Conservation (phyloP, 352 stramenopile species). For the Thraustochytrium striatum region DNA sequence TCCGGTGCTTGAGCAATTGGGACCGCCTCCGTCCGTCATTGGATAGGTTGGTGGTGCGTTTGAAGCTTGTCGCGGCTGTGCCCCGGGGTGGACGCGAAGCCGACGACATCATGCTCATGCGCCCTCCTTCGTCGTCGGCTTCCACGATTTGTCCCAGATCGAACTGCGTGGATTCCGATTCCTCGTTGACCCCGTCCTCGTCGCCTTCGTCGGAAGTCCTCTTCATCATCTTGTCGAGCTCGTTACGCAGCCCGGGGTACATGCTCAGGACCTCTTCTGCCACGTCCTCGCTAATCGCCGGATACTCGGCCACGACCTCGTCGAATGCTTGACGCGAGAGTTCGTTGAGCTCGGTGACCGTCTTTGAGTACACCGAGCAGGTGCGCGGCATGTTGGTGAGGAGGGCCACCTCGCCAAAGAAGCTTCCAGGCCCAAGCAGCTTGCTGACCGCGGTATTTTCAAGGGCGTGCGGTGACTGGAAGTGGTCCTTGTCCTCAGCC, state of each 20-base stretch:
- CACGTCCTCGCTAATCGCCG: conserved; percentile 9
- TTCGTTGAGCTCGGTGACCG: conserved; percentile 33
- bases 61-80: neutral
- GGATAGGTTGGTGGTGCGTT: too few species aligned
- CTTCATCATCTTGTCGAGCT: neutral
- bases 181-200: neutral
- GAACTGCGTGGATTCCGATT: neutral
- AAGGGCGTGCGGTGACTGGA: neutral
- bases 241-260: neutral
- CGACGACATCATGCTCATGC: neutral
- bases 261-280: conserved; percentile 1
- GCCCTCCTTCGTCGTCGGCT: too few species aligned
- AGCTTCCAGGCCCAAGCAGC: conserved; percentile 58
- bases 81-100: neutral
- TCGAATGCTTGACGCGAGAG: neutral
- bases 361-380: conserved; percentile 14
- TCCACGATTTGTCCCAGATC: conserved; percentile 22
- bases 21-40: too few species aligned
- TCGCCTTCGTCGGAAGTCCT: neutral
- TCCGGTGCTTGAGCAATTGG: too few species aligned
- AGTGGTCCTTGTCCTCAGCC: neutral
- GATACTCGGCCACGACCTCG: conserved; percentile 19
- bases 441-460: neutral
- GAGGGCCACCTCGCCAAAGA: conserved; percentile 82
- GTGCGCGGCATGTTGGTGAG: conserved; percentile 79